Evolutionary conservation across 2,329 filamentous ascomycete species (phyloP).

Genomic region (Pseudogymnoascus sp.): DNA sequence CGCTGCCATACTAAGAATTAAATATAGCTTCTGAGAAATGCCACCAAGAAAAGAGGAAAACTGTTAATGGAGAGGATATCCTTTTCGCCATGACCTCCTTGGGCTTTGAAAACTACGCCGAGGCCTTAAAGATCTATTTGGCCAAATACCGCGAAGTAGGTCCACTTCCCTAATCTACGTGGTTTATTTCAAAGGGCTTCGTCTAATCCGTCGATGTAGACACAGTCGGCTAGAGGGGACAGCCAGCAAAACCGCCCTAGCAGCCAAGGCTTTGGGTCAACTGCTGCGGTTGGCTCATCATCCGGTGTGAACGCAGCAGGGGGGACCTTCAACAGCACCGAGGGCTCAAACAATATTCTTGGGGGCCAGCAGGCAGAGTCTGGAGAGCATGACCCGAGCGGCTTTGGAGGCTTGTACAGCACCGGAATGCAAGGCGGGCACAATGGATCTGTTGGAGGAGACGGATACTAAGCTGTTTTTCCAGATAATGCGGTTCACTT

Average conservation of each 20-base stretch:
- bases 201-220: constrained; percentile 40
- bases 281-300: constrained; percentile 30
- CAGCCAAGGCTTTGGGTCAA: constrained; percentile 43
- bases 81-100: constrained; percentile 98
- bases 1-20: constrained; percentile 18
- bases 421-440: constrained; percentile 46
- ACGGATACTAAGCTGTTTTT: constrained; percentile 37
- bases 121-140: constrained; percentile 95
- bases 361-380: constrained; percentile 25
- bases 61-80: constrained; percentile 97
- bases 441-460: constrained; percentile 46
- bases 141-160: constrained; percentile 96
- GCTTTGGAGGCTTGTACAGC: constrained; percentile 34
- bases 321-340: constrained; percentile 22
- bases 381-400: constrained; percentile 27
- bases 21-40: constrained; percentile 90
- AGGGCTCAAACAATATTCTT: constrained; percentile 28
- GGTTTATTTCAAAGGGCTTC: constrained; percentile 29
- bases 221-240: constrained; percentile 66
- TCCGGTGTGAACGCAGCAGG: constrained; percentile 26
- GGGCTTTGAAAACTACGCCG: constrained; percentile 97
- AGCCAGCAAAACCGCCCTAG: constrained; percentile 38
- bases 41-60: constrained; percentile 98
- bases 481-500: background rate
- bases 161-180: constrained; percentile 18